These are phyloP conservation scores for Pythium phragmiticola DNA, from an alignment of 352 stramenopile genomes.

Conservation along the genomic window DNA sequence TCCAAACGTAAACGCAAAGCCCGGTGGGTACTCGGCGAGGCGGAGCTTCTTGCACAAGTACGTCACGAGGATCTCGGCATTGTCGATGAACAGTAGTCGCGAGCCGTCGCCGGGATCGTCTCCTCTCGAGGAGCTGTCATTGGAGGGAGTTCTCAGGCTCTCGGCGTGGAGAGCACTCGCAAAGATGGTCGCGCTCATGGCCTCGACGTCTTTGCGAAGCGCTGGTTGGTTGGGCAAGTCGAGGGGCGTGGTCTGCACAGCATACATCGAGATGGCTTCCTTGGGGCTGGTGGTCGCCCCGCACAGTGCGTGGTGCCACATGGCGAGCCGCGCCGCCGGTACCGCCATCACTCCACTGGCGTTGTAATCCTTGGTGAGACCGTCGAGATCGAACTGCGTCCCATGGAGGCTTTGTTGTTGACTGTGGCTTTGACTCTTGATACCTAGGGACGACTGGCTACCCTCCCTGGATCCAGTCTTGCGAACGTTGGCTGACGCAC, in stretches of 20 bases:
- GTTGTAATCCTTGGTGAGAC: conserved; percentile 33
- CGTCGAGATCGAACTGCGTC: conserved; percentile 28
- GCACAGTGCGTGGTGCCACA: conserved; percentile 62
- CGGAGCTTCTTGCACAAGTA: conserved; percentile 62
- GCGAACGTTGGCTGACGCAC: conserved; percentile 38
- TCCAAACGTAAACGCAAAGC: conserved; percentile 53
- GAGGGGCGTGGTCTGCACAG: conserved; percentile 61
- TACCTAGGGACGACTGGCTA: conserved; percentile 54
- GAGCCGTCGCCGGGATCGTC: conserved; percentile 33
- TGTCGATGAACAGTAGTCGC: conserved; percentile 75
- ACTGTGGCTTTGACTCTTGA: conserved; percentile 52
- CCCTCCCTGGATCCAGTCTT: conserved; percentile 50
- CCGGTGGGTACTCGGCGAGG: conserved; percentile 46
- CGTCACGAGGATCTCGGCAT: conserved; percentile 66
- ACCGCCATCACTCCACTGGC: conserved; percentile 37
- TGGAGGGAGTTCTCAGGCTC: conserved; percentile 17
- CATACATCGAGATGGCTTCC: conserved; percentile 68
- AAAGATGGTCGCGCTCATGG: conserved; percentile 64
- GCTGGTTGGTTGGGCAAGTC: conserved; percentile 49
- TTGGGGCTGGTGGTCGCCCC: conserved; percentile 21
- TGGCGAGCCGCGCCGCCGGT: conserved; percentile 38
- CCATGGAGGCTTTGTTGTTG: not conserved
- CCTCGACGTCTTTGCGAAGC: conserved; percentile 70
- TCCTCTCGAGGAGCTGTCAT: not conserved
- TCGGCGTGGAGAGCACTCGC: conserved; percentile 50